Percentiles rank a stretch among this genome's conserved stretches.
Evolutionary conservation across 2,329 filamentous ascomycete species (phyloP).

Genomic region (Venturia pyrina): DNA sequence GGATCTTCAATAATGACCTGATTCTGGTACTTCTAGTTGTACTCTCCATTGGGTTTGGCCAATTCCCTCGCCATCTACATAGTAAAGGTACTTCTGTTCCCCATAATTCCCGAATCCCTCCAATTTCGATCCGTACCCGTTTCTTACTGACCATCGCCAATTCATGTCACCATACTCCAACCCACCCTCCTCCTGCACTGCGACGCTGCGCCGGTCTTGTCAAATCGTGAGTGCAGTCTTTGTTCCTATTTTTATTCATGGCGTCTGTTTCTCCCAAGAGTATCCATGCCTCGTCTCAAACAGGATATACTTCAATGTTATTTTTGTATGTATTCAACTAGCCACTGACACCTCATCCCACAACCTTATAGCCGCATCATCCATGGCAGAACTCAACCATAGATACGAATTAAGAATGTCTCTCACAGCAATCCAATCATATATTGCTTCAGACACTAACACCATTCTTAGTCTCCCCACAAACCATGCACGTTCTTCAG

Average conservation of each 20-base stretch:
- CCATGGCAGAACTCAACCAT: neutral
- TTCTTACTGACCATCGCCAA: neutral
- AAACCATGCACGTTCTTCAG: neutral
- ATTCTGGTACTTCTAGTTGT: neutral
- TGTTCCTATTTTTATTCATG: neutral
- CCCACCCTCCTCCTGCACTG: neutral
- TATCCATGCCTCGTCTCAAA: neutral
- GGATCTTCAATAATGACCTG: neutral
- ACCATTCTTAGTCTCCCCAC: neutral
- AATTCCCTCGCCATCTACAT: neutral
- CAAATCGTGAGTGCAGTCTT: neutral
- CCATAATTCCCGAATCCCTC: neutral
- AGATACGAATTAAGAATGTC: slow-evolving; percentile 2
- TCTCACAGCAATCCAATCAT: neutral
- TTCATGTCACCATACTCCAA: neutral
- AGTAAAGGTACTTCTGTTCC: neutral
- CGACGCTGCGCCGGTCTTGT: neutral
- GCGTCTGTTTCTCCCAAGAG: neutral
- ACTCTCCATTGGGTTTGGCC: neutral
- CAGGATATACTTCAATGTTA: neutral
- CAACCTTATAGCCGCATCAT: neutral
- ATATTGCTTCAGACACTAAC: neutral
- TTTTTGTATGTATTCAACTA: neutral
- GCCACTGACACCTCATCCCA: neutral
- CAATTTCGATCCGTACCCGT: neutral